Base-by-base conservation (phyloP, 805 yeast species). In the Phaffomyces opuntiae region DNA sequence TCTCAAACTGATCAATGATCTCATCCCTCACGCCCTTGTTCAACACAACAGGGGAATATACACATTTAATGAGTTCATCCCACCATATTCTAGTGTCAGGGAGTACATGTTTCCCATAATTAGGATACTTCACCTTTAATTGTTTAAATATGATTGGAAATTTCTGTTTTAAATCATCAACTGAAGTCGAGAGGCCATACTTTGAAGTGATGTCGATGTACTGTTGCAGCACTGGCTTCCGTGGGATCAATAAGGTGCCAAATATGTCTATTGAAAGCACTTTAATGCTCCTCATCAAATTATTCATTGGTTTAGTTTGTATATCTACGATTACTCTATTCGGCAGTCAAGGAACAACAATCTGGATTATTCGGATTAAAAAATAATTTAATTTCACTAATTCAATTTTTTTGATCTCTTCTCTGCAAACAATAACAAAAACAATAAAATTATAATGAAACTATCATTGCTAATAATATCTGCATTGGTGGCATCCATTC, bases 201-300 rank as follows among this genome's bases (percentile, higher is more conserved):
- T 67, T 67, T 7, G 56, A 43, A 0, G 79, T 78, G 5, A 80
- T 70, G 3, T 64, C 59, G 38, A 71, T 65, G 54, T 83, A 83
- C 49, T 75, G 81, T n/a, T 65, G 61, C 36, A 75, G 61, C 0
- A 83, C 74, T 0, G 85, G 77, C 27, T 63, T 63, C 17, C 66
- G 68, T 3, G 89, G 84, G 0, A 75, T 65, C 56, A 80, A 82
- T 9, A 83, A 59, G 0, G 90, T 83, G 38, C 78, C 80, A 62
- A 80, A 83, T 0, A 82, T 85, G 61, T 83, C 91, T 45, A 83
- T 72, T 1, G 88, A 77, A 0, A 83, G 62, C 4, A 81, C 57
- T 64, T 66, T 7, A 82, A 80, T 13, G 41, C 33, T 46, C 45
- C n/a, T 13, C 24, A 29, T 26, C 27, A 13, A 14, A 24, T 3